Percentiles rank a stretch among this genome's conserved stretches.
phyloP scores from a whole-genome alignment of 805 yeast species.

The Candida multigemmis region DNA sequence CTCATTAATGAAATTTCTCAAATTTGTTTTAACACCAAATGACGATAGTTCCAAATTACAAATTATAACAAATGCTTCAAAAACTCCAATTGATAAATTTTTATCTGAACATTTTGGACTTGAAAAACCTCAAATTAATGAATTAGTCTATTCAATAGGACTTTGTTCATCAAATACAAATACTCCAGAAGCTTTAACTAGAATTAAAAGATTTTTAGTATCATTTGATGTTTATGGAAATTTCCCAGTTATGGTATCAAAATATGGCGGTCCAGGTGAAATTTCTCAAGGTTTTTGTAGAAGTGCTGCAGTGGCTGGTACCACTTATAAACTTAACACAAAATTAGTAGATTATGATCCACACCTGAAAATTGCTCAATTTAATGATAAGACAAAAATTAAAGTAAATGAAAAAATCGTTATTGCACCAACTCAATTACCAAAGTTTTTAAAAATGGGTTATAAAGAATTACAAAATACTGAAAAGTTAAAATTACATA shows the following conservation, averaged over 20 bases:
- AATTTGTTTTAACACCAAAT: conserved; percentile 56
- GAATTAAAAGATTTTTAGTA: conserved; percentile 74
- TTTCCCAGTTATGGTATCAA: conserved; percentile 86
- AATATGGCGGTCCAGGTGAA: conserved; percentile 95
- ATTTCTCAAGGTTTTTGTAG: conserved; percentile 94
- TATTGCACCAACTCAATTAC: conserved; percentile 59
- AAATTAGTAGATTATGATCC: conserved; percentile 58
- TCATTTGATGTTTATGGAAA: conserved; percentile 90
- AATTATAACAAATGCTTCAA: conserved; percentile 47
- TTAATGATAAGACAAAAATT: conserved; percentile 68
- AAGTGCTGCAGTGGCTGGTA: conserved; percentile 96
- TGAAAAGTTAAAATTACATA: conserved; percentile 36
- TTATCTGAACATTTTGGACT: conserved; percentile 59
- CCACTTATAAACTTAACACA: conserved; percentile 81
- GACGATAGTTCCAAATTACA: conserved; percentile 55
- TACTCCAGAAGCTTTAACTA: conserved; percentile 67
- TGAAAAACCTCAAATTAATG: conserved; percentile 67
- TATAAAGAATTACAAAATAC: conserved; percentile 31
- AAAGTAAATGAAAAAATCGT: conserved; percentile 74
- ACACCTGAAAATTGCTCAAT: conserved; percentile 53
- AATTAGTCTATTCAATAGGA: conserved; percentile 81
- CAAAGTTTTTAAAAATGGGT: conserved; percentile 32
- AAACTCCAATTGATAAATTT: conserved; percentile 50
- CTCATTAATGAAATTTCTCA: conserved; percentile 81
- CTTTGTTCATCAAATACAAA: conserved; percentile 53